phyloP scores from a whole-genome alignment of 192 early-diverging fungal genomes.

The Allomyces macrogynus region DNA sequence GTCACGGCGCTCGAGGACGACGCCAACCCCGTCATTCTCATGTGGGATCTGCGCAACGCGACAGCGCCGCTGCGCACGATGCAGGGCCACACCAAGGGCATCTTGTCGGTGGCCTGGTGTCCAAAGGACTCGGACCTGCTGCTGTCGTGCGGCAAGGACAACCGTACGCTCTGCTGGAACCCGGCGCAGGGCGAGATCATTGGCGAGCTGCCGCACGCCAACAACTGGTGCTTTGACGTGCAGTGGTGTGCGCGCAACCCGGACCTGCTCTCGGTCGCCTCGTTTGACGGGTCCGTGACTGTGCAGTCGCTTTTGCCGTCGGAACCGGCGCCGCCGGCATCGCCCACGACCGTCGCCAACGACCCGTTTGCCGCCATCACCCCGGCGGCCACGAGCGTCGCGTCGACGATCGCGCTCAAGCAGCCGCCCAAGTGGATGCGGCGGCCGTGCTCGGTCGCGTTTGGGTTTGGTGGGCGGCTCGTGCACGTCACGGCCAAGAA shows the following conservation, averaged over 20 bases:
- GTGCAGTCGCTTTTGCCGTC: conserved; percentile 57
- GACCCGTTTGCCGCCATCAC: conserved; percentile 56
- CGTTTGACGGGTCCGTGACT: conserved; percentile 81
- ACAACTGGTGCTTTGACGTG: conserved; percentile 92
- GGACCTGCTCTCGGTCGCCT: conserved; percentile 65
- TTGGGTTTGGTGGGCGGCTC: conserved; percentile 80
- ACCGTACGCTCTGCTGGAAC: conserved; percentile 83
- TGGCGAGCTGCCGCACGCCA: conserved; percentile 65
- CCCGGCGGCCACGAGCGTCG: conserved; percentile 7
- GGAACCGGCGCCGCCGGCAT: conserved; percentile 9
- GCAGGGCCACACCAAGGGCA: conserved; percentile 70
- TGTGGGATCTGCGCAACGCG: conserved; percentile 94
- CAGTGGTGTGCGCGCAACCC: conserved; percentile 91
- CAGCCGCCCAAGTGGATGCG: conserved; percentile 90
- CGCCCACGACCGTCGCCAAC: conserved; percentile 37
- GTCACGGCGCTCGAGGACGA: conserved; percentile 87
- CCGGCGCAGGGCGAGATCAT: conserved; percentile 58
- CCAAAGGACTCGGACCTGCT: conserved; percentile 79
- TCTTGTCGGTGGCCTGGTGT: conserved; percentile 88
- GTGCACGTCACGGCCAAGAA: conserved; percentile 23
- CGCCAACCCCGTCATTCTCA: conserved; percentile 56
- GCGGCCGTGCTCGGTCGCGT: conserved; percentile 63
- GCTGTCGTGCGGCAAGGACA: conserved; percentile 88
- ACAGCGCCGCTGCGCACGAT: conserved; percentile 73
- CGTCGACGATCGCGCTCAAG: conserved; percentile 38